Evolutionary conservation across 108 stramenopile genomes (phyloP), one percentile per base, ranked within the genome.

Genomic region (Aurantiochytrium sp.): DNA sequence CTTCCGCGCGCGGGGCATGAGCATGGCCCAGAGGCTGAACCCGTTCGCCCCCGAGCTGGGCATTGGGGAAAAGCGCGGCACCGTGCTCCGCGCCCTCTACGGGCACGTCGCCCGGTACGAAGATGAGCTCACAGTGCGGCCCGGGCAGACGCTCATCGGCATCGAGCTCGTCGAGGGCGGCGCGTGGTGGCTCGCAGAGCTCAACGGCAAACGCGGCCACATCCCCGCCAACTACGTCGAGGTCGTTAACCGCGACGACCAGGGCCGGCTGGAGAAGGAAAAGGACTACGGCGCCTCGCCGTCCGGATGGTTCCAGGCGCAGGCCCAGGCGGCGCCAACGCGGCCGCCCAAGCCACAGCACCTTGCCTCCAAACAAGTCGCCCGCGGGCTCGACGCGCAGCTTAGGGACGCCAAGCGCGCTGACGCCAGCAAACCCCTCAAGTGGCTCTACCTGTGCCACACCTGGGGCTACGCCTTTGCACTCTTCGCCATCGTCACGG

Each of bases 381-480:
- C 73, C 8, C 73, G 73, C 1, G 73, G 30, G 6, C 73, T 48
- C n/a, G 8, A 30, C 45, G 73, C 73, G 6, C 73, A 81, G 45
- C 39, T 81, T 2, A 22, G 24, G 32, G 73, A 81, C 45, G 73
- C 50, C 10, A 81, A 81, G 24, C 21, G 45, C 6, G 45, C 73
- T 48, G 17, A 10, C 24, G 19, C 15, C 27, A 34, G 59, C 34
- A 65, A 65, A 8, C 59, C 59, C 22, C 15, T 65, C 34, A 65
- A 65, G 19, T 65, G 59, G 59, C 59, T 65, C 10, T 65, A 65
- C 59, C 59, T 65, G 27, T 65, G 59, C 34, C 73, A 81, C 32
- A 81, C 73, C 6, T 81, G 73, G 73, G 73, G 73, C 30, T 81
- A 81, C 24, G 39, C 73, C 39, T 81, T 81, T 48, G 73, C 42